Conservation (phyloP, 805 yeast genomes). For the Kregervanrija fluxuum region DNA sequence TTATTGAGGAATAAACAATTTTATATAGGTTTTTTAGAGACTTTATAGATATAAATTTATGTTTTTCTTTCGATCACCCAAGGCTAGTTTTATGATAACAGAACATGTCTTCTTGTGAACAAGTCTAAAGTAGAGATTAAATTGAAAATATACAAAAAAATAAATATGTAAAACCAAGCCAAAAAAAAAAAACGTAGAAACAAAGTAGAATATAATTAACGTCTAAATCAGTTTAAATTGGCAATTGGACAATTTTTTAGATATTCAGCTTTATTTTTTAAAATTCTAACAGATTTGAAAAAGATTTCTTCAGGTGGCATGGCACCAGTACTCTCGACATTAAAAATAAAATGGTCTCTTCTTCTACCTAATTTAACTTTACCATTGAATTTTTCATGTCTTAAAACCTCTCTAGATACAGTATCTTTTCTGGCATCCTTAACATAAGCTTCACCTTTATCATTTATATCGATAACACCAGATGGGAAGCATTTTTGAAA, state of each 20-base stretch:
- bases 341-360: conserved; percentile 89
- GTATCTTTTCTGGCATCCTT: conserved; percentile 92
- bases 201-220: no score
- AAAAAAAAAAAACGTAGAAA: no score
- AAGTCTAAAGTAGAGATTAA: no score
- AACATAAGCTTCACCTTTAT: conserved; percentile 65
- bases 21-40: no score
- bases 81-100: no score
- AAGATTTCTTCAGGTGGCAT: conserved; percentile 96
- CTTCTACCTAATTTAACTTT: conserved; percentile 87
- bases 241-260: conserved; percentile 73
- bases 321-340: conserved; percentile 93
- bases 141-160: no score
- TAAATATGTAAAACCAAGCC: no score
- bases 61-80: no score
- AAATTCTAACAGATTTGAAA: conserved; percentile 78
- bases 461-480: conserved; percentile 79
- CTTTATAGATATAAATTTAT: no score
- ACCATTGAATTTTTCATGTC: conserved; percentile 86
- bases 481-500: conserved; percentile 88
- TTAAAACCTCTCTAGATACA: conserved; percentile 90
- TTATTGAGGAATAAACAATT: no score
- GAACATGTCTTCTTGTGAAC: no score
- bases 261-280: conserved; percentile 79
- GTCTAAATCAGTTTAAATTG: conserved; percentile 18